Conservation (phyloP, 352 stramenopile species). For the Phytophthora palmivora region DNA sequence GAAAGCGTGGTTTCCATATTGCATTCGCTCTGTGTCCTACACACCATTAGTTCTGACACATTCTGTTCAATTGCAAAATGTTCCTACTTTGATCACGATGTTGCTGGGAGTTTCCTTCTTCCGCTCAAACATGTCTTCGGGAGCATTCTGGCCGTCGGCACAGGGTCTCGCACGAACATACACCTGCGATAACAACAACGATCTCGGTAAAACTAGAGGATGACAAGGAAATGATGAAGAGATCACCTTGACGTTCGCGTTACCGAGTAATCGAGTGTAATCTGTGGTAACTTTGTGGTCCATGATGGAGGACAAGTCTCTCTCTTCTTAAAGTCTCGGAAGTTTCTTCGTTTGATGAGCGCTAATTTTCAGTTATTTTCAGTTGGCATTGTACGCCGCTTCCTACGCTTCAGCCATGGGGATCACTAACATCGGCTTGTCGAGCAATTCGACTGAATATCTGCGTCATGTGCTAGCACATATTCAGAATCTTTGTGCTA, state of each 20-base stretch:
- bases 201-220: too few species aligned
- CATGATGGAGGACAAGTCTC: constrained; percentile 44
- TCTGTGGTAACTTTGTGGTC: constrained; percentile 89
- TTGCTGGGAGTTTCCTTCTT: constrained; percentile 80
- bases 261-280: constrained; percentile 80
- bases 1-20: constrained; percentile 89
- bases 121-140: constrained; percentile 87
- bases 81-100: constrained; percentile 81
- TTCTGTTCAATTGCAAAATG: not conserved
- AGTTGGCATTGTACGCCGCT: constrained; percentile 1
- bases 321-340: not conserved
- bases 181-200: constrained; percentile 47
- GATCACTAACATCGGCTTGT: not conserved
- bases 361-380: constrained; percentile 21
- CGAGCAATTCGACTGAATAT: constrained; percentile 31
- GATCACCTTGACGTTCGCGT: constrained; percentile 81
- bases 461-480: constrained; percentile 44
- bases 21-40: constrained; percentile 83
- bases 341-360: not conserved
- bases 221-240: too few species aligned
- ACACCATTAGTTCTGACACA: not conserved
- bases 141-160: constrained; percentile 66
- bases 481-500: constrained; percentile 50
- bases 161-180: constrained; percentile 85
- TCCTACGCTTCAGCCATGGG: constrained; percentile 22